These are phyloP conservation scores for Cyberlindnera subsufficiens DNA, from an alignment of 805 yeast genomes.

Conservation along the genomic window DNA sequence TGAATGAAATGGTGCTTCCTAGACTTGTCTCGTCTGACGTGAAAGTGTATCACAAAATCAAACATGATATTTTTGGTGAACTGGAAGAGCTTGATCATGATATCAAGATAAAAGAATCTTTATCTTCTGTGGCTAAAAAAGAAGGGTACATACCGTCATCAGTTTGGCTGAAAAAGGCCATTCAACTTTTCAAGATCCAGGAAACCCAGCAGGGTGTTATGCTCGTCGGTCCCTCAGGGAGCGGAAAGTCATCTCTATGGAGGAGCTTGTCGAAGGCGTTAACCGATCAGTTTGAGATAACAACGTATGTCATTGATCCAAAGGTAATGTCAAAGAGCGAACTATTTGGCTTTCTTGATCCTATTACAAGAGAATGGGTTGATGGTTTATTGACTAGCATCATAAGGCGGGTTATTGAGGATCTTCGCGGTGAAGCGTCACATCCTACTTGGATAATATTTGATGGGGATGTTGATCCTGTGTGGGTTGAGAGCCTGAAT, in stretches of 20 bases:
- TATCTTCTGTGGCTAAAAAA: conserved; percentile 25
- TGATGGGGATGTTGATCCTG: conserved; percentile 92
- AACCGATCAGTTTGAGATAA: conserved; percentile 25
- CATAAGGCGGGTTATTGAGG: conserved; percentile 50
- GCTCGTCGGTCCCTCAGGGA: conserved; percentile 69
- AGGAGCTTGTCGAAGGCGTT: conserved; percentile 38
- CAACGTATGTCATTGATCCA: conserved; percentile 57
- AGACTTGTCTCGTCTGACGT: conserved; percentile 54
- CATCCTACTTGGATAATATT: conserved; percentile 72
- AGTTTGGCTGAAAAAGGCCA: conserved; percentile 46
- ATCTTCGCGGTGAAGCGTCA: conserved; percentile 50
- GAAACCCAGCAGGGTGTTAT: conserved; percentile 71
- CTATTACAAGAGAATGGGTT: conserved; percentile 82
- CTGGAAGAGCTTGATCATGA: conserved; percentile 30
- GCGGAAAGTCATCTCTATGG: conserved; percentile 65
- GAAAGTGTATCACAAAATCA: conserved; percentile 16
- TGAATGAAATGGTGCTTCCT: conserved; percentile 63
- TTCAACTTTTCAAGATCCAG: conserved; percentile 59
- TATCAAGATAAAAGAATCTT: conserved; percentile 20
- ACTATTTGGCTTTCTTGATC: conserved; percentile 67
- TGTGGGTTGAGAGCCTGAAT: conserved; percentile 87
- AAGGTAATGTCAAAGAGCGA: conserved; percentile 63
- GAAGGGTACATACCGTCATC: conserved; percentile 23
- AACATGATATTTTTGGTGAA: conserved; percentile 32
- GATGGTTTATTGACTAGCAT: conserved; percentile 79